Evolutionary conservation across 139 green algal genomes (phyloP), one percentile per base, ranked within the genome.

Genomic region (Micromonas commoda): DNA sequence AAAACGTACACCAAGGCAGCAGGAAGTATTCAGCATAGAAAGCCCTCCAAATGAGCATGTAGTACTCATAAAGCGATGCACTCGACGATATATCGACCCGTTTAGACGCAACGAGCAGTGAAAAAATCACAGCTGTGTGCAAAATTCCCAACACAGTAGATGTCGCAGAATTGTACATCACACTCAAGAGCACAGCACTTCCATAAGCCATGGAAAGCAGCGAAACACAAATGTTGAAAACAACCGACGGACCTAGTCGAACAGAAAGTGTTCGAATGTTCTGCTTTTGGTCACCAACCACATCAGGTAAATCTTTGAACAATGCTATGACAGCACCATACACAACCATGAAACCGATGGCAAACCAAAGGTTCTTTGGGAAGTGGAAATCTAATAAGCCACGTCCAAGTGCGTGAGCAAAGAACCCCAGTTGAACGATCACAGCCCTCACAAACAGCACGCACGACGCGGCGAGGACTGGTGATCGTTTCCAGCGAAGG

Each of bases 281-380:
- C 9, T 57, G 45, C 45, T 57, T 9, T 57, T 57, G 9, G 16
- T 57, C 45, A 16, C 45, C 45, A 9, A 16, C 45, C 9, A 57
- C 16, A 16, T 57, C 45, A 16, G 45, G 45, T 16, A 57, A 57
- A 57, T 57, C 94, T 71, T 98, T 98, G 87, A 97, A 97, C 29
- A 98, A 84, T 0, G 94, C 94, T 63, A 98, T 98, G 37, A 97
- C 94, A 13, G 97, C 79, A 5, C 88, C 92, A 81, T 96, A 97
- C 31, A 95, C 63, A 9, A 91, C 78, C 92, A 98, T 97, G 83
- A 98, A 96, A 33, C 57, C 65, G 5, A 92, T 83, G 0, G 90
- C 91, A 85, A 96, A 97, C 6, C 86, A 23, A 2, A 96, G 64
- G 0, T 85, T 82, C 1, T 21, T 34, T 31, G 2, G 28, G 28